phyloP scores from a whole-genome alignment of 2,329 filamentous ascomycete genomes.

The Claviceps fusiformis region DNA sequence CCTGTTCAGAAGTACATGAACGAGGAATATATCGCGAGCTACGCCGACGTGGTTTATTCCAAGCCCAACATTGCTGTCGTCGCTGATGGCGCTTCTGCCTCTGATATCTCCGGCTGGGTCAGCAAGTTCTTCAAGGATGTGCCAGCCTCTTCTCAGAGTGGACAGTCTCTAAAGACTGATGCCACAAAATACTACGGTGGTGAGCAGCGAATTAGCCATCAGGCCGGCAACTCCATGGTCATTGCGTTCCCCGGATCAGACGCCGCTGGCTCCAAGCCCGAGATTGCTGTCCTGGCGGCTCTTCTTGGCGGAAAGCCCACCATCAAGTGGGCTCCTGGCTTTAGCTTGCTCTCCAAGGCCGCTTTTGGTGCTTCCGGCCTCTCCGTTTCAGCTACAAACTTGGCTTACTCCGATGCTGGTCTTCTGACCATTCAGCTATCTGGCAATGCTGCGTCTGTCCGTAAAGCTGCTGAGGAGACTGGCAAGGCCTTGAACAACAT shows the following conservation, averaged over 20 bases:
- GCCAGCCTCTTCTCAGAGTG: slow-evolving; percentile 37
- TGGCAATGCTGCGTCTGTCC: slow-evolving; percentile 60
- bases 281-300: slow-evolving; percentile 73
- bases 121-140: slow-evolving; percentile 78
- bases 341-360: slow-evolving; percentile 78
- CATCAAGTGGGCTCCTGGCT: slow-evolving; percentile 94
- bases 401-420: slow-evolving; percentile 86
- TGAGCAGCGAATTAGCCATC: slow-evolving; percentile 76
- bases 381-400: slow-evolving; percentile 59
- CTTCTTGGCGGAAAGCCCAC: slow-evolving; percentile 80
- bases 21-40: slow-evolving; percentile 60
- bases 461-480: slow-evolving; percentile 59
- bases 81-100: slow-evolving; percentile 70
- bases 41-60: slow-evolving; percentile 65
- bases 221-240: slow-evolving; percentile 67
- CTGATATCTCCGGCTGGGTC: slow-evolving; percentile 76
- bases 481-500: slow-evolving; percentile 75
- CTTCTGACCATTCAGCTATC: slow-evolving; percentile 72
- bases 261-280: slow-evolving; percentile 71
- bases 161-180: slow-evolving; percentile 41
- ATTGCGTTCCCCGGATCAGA: slow-evolving; percentile 88
- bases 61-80: slow-evolving; percentile 88
- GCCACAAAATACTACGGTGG: slow-evolving; percentile 85
- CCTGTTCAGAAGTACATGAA: slow-evolving; percentile 70
- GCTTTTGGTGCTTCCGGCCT: slow-evolving; percentile 52